Conservation (phyloP, 345 rosid genomes). For the Euclidium syriacum region DNA sequence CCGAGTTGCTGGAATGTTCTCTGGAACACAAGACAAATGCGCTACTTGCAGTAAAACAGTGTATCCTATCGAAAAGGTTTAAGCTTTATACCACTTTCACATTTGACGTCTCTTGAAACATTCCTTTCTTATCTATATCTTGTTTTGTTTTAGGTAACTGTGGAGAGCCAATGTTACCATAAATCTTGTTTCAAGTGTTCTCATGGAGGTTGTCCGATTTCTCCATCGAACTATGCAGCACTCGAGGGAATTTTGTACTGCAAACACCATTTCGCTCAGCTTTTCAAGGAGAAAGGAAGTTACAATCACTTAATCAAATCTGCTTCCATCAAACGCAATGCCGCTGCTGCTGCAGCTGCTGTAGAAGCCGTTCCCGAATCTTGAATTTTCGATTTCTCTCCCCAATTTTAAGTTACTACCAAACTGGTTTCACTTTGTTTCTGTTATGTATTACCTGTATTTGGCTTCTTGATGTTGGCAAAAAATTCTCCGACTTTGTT, state of each 20-base stretch:
- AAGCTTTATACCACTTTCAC: background rate
- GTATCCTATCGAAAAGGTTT: slow-evolving; percentile 95
- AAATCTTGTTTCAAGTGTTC: slow-evolving; percentile 96
- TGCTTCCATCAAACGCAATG: slow-evolving; percentile 65
- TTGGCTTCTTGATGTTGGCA: background rate
- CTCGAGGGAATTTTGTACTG: slow-evolving; percentile 89
- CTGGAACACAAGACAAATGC: slow-evolving; percentile 97
- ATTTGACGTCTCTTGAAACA: background rate
- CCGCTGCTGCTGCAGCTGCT: slow-evolving; percentile 54
- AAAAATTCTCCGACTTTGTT: background rate
- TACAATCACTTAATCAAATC: slow-evolving; percentile 88
- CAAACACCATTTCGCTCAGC: slow-evolving; percentile 95
- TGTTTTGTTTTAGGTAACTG: slow-evolving; percentile 51
- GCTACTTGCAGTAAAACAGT: slow-evolving; percentile 96
- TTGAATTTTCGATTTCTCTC: slow-evolving; percentile 23
- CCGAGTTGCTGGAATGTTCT: slow-evolving; percentile 90
- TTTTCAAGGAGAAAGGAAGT: slow-evolving; percentile 98
- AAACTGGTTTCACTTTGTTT: background rate
- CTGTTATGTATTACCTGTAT: background rate
- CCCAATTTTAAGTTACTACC: slow-evolving; percentile 2
- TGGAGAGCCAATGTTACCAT: slow-evolving; percentile 82
- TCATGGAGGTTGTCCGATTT: slow-evolving; percentile 86
- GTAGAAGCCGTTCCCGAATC: slow-evolving; percentile 63
- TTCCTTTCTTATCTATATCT: background rate
- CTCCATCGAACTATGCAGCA: slow-evolving; percentile 98